phyloP scores from a whole-genome alignment of 495 filamentous ascomycete genomes.

The Clohesyomyces aquaticus region DNA sequence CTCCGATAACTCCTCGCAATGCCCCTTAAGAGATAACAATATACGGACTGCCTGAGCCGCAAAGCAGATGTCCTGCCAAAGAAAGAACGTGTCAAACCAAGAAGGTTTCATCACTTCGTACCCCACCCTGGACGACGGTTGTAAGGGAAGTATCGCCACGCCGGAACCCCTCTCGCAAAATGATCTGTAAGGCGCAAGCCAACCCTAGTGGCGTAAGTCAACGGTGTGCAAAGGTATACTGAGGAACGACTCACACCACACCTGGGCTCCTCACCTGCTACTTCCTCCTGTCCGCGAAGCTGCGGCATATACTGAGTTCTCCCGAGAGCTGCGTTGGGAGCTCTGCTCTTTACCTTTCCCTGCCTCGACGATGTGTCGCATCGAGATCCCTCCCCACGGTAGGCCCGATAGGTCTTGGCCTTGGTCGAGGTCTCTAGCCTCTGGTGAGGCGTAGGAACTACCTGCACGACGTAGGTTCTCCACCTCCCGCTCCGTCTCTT shows the following conservation, averaged over 20 bases:
- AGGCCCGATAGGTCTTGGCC: slow-evolving; percentile 60
- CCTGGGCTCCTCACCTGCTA: slow-evolving; percentile 44
- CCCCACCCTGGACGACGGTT: slow-evolving; percentile 34
- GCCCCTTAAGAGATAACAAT: slow-evolving; percentile 11
- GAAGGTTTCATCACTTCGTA: slow-evolving; percentile 16
- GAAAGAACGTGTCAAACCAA: slow-evolving; percentile 3
- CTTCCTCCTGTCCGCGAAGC: slow-evolving; percentile 44
- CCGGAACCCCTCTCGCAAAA: slow-evolving; percentile 45
- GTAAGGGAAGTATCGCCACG: slow-evolving; percentile 42
- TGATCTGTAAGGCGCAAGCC: slow-evolving; percentile 46
- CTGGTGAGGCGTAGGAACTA: slow-evolving; percentile 59
- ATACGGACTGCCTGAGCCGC: slow-evolving; percentile 28
- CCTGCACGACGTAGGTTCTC: slow-evolving; percentile 61
- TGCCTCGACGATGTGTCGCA: slow-evolving; percentile 58
- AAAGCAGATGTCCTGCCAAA: slow-evolving; percentile 20
- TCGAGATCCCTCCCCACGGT: slow-evolving; percentile 64
- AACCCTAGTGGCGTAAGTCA: slow-evolving; percentile 38
- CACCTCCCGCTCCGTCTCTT: slow-evolving; percentile 59
- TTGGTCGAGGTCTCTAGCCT: slow-evolving; percentile 54
- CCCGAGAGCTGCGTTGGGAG: slow-evolving; percentile 40
- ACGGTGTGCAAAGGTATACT: slow-evolving; percentile 8
- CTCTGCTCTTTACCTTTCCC: slow-evolving; percentile 54
- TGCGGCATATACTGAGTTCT: slow-evolving; percentile 45
- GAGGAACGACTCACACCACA: slow-evolving; percentile 31
- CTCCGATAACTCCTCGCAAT: slow-evolving; percentile 9